Conservation (phyloP, 768 basidiomycete species). For the Rhodotorula paludigena region DNA sequence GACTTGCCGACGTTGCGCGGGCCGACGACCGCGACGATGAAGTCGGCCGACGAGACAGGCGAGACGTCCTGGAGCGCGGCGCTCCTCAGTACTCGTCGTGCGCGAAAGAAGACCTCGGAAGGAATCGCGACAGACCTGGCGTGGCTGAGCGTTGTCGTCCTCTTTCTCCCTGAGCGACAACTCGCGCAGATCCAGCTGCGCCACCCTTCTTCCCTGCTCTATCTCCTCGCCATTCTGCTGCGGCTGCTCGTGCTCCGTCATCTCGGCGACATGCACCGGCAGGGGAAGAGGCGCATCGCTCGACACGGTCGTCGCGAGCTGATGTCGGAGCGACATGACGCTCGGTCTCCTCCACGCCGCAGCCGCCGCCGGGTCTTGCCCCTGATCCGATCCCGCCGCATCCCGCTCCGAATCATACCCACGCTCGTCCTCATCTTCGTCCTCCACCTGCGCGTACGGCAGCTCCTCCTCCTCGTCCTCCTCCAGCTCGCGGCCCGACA, state of each 20-base stretch:
- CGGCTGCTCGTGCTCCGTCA: background rate
- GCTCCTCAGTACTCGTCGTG: background rate
- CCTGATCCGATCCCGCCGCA: background rate
- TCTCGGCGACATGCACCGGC: background rate
- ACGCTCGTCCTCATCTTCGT: background rate
- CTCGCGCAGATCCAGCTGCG: no score
- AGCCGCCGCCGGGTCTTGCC: background rate
- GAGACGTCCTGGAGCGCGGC: background rate
- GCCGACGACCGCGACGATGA: constrained; percentile 67
- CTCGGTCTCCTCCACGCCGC: background rate
- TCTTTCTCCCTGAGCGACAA: no score
- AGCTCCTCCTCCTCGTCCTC: background rate
- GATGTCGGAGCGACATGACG: background rate
- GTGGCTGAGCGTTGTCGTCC: no score
- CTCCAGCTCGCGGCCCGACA: background rate
- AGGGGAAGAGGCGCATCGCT: background rate
- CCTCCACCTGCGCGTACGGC: background rate
- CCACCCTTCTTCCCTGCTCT: no score
- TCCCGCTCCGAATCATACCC: background rate
- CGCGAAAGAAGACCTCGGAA: no score
- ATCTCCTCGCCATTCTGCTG: no score
- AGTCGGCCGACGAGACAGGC: constrained; percentile 19
- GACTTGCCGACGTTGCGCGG: constrained; percentile 77
- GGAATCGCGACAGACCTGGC: no score
- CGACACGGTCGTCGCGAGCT: background rate